Evolutionary conservation across 129 eudicot genomes (phyloP), one percentile per base, ranked within the genome.

Genomic region (Apium graveolens): DNA sequence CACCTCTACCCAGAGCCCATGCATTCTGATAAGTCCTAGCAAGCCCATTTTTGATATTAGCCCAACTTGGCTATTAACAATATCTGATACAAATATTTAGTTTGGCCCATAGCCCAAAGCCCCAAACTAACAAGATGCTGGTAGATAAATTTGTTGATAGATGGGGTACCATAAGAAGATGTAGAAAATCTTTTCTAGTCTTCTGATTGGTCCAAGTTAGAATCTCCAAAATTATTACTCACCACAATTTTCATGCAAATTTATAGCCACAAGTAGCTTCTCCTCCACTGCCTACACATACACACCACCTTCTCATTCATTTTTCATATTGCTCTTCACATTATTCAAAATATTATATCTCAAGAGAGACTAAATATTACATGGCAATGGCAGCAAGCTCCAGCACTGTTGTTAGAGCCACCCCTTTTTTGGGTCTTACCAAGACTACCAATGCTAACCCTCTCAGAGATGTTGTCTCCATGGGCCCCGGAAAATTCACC

Each of bases 391-490:
- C 82, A 70, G 70, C 80, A 18, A 77, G 75, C 34, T 57, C 85
- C 70, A 73, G 82, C 48, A 72, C 79, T 42, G 82, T 72, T 43
- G 78, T 82, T 55, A 78, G 78, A 45, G 69, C 82, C 38, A 82
- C 85, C 69, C 78, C 85, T 1, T 78, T 78, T 37, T 69, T 82
- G 72, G 85, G 85, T 12, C 74, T 41, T 45, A 62, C 75, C 11
- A 73, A 68, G 70, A 78, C 53, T 34, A 14, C 81, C 14, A 49
- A 53, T 55, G 85, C 81, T 11, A 82, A 78, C 78, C 65, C 82
- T 65, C 82, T 78, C 18, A 78, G 85, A 62, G 79, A 78, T 73
- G 82, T 82, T 57, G 85, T 82, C 66, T 65, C 82, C 9, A 44
- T 72, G 73, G 82, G 81, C 10, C 57, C 78, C 24, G 75, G 74